phyloP scores from a whole-genome alignment of 2,329 filamentous ascomycete species.

The Pseudogymnoascus sp. region DNA sequence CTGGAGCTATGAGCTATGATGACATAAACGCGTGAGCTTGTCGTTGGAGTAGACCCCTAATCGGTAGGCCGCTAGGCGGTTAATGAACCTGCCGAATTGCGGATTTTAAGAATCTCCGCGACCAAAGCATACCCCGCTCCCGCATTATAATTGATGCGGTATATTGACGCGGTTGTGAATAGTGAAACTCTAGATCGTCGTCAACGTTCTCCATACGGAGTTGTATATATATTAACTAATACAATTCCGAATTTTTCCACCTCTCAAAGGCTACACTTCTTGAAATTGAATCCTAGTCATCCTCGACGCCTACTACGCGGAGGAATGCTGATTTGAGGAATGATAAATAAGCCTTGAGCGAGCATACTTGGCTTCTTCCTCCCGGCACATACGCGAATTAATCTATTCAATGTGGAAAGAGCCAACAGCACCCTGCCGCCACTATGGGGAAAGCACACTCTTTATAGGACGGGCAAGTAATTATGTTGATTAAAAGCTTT shows the following conservation, averaged over 20 bases:
- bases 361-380: neutral
- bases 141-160: neutral
- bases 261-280: neutral
- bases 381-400: neutral
- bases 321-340: neutral
- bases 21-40: neutral
- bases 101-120: neutral
- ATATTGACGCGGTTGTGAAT: neutral
- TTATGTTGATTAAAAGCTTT: neutral
- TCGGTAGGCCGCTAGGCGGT: neutral
- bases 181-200: constrained; percentile 1
- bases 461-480: neutral
- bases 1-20: constrained; percentile 2
- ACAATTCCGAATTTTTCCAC: neutral
- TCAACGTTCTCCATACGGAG: neutral
- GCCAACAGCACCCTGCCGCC: neutral
- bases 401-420: neutral
- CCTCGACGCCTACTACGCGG: neutral
- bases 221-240: neutral
- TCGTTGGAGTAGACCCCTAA: neutral
- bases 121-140: neutral
- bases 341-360: neutral
- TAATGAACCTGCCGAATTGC: neutral
- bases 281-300: neutral
- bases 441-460: neutral